Evolutionary conservation across 2,329 filamentous ascomycete genomes (phyloP).

Genomic region (Orbilia javanica): DNA sequence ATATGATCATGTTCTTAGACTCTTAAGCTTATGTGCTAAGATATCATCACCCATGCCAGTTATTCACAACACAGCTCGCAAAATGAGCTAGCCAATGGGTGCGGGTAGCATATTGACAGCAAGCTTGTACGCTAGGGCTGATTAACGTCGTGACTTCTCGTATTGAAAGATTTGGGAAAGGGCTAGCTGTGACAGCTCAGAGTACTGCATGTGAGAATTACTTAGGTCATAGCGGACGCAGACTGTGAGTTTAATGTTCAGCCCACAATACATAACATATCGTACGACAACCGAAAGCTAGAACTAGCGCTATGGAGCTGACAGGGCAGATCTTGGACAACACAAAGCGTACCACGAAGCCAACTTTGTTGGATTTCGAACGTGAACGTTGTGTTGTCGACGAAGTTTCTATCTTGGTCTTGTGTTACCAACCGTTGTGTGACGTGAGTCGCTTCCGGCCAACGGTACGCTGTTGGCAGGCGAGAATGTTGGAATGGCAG

Average conservation of each 20-base stretch:
- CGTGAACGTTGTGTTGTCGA: not conserved
- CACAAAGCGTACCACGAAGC: not conserved
- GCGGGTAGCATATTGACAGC: not conserved
- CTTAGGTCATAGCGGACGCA: slow-evolving; percentile 5
- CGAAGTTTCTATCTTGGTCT: not conserved
- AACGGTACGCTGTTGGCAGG: no score
- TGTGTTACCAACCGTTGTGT: slow-evolving; percentile 20
- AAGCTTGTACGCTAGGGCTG: not conserved
- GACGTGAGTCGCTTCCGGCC: slow-evolving; percentile 3
- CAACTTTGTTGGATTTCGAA: slow-evolving; percentile 13
- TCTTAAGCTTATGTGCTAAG: slow-evolving; percentile 2
- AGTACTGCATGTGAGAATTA: not conserved
- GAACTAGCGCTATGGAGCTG: no score
- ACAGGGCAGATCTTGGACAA: no score
- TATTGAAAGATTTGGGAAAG: not conserved
- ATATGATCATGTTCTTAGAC: slow-evolving; percentile 4
- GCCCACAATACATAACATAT: no score
- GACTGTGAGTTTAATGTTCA: not conserved
- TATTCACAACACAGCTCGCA: not conserved
- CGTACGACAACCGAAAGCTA: no score
- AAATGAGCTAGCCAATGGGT: not conserved
- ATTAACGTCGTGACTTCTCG: not conserved
- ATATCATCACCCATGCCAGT: not conserved
- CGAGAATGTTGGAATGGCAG: not conserved
- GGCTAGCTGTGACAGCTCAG: not conserved